Percentiles rank a stretch among this genome's conserved stretches.
These are phyloP conservation scores for Porphyridium purpureum DNA, from an alignment of 23 red algal genomes.

Conservation along the genomic window DNA sequence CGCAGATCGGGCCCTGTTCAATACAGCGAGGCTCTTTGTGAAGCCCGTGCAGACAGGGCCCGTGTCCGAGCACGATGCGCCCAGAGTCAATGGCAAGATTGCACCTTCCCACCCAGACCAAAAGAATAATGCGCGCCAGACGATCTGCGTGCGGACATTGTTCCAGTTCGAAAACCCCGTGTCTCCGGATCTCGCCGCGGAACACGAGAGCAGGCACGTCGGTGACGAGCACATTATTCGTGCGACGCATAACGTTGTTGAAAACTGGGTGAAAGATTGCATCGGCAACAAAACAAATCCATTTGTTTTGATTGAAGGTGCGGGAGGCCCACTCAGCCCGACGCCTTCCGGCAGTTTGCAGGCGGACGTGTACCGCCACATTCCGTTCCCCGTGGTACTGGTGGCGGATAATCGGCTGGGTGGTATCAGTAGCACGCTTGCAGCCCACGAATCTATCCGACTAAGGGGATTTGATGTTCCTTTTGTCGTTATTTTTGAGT, in stretches of 20 bases:
- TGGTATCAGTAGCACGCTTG: conserved; percentile 70
- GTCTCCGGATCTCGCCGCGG: conserved; percentile 40
- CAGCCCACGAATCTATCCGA: conserved; percentile 57
- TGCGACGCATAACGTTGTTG: conserved; percentile 7
- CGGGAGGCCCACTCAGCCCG: conserved; percentile 82
- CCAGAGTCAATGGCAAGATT: conserved; percentile 9
- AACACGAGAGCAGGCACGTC: neutral
- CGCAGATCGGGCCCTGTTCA: neutral
- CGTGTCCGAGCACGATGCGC: conserved; percentile 51
- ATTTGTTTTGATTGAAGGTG: conserved; percentile 46
- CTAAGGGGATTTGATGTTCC: conserved; percentile 57
- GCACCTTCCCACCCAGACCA: too few species aligned
- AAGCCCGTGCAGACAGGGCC: conserved; percentile 92
- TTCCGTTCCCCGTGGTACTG: conserved; percentile 64
- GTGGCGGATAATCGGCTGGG: conserved; percentile 69
- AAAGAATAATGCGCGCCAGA: conserved; percentile 1
- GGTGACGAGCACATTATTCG: neutral
- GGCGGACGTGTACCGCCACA: conserved; percentile 61
- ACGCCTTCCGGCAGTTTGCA: conserved; percentile 51
- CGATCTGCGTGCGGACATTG: conserved; percentile 2
- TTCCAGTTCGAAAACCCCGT: conserved; percentile 18
- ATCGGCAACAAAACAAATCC: neutral
- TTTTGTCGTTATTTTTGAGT: conserved; percentile 25
- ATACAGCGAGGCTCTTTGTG: conserved; percentile 26
- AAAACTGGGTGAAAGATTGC: conserved; percentile 6